Evolutionary conservation across 805 yeast species (phyloP), one percentile per base, ranked within the genome.

Genomic region (Monosporozyma unispora): DNA sequence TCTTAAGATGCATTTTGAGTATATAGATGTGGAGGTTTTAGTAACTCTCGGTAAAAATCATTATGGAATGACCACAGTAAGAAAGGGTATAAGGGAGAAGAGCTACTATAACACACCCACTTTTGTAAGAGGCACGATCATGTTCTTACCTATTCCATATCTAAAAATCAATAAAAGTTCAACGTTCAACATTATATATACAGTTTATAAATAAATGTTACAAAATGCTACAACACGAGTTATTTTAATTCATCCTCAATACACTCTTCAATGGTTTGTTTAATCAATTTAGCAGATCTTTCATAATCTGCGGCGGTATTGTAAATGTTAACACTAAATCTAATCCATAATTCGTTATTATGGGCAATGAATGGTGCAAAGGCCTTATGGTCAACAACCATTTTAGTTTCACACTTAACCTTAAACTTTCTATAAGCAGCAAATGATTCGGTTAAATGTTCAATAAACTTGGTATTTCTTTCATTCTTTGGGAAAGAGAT

Each of bases 291-390:
- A 9, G 41, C 19, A 31, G 48, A 23, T 19, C 29, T 31, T 9
- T 16, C 67, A 60, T 71, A 82, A 56, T 83, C 89, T 5, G 66
- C 66, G 14, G 76, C 54, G 44, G 80, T 84, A 52, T 79, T 76
- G 61, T 80, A 83, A 8, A 80, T 64, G 57, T 80, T 84, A 23
- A 81, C 81, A 48, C 82, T 75, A 53, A 80, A 76, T 52, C 91
- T 72, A 23, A 69, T 64, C 64, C 68, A 75, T 27, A 73, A 42
- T 28, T 56, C 54, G 2, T 67, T 74, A 33, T 73, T 67, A 57
- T 78, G 80, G 42, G 63, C 54, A 1, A 57, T 60, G 29, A 73
- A 53, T 5, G 80, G 85, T 28, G 79, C 69, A 57, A 66, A 77
- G 0, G 82, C 75, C n/a, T 72, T 70, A 47, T 68, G 54, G 16